phyloP scores from a whole-genome alignment of 345 rosid species.

The Citrus unshiu region DNA sequence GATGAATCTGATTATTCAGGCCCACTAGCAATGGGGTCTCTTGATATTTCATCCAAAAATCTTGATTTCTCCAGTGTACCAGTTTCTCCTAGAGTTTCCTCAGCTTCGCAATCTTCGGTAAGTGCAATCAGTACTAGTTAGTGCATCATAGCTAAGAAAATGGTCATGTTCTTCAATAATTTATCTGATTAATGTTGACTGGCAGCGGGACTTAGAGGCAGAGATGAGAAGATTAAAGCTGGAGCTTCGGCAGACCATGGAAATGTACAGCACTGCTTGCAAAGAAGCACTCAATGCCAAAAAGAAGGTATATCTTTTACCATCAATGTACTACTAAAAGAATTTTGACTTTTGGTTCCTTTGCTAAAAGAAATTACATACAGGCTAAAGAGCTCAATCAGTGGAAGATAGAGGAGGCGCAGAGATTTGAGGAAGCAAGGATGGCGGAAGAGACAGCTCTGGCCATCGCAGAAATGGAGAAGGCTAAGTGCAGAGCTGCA shows the following conservation, averaged over 20 bases:
- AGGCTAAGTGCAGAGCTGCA: conserved; percentile 80
- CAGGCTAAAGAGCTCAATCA: conserved; percentile 74
- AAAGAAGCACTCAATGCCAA: conserved; percentile 82
- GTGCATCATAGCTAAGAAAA: neutral
- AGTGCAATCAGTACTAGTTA: conserved; percentile 6
- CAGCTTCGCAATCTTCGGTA: conserved; percentile 33
- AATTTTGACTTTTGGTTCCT: no score
- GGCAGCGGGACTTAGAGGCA: conserved; percentile 65
- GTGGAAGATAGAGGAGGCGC: conserved; percentile 69
- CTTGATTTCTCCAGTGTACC: conserved; percentile 24
- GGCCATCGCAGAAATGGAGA: conserved; percentile 77
- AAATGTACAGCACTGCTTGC: conserved; percentile 86
- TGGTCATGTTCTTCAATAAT: neutral
- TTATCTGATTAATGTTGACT: neutral
- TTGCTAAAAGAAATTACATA: neutral
- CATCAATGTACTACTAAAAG: neutral
- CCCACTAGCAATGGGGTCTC: conserved; percentile 24
- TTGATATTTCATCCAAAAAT: conserved; percentile 35
- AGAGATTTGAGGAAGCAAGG: conserved; percentile 67
- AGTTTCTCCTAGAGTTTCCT: conserved; percentile 28
- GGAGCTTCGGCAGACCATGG: conserved; percentile 91
- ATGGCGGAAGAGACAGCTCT: conserved; percentile 74
- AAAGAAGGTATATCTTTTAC: conserved; percentile 43
- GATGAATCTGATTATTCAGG: conserved; percentile 30
- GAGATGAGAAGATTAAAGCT: conserved; percentile 88